A percentile compares a stretch with the other conserved stretches of the same genome.
These are phyloP conservation scores for Prunella vulgaris DNA, from an alignment of 257 asterid species.

Conservation along the genomic window DNA sequence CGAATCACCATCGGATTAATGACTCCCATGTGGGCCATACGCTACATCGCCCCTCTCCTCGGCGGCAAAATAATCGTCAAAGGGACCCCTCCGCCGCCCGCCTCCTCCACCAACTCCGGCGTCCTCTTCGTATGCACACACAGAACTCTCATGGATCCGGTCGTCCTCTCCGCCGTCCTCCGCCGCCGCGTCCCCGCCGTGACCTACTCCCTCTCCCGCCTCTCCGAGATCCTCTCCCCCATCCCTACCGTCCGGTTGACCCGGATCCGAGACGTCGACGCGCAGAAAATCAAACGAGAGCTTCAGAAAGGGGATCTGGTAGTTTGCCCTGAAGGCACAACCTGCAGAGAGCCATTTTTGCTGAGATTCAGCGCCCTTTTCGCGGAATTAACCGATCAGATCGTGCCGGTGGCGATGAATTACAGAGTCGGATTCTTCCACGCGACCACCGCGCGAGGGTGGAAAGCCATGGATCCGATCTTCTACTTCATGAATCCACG, in stretches of 20 bases:
- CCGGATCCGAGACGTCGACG: slow-evolving; percentile 65
- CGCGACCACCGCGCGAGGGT: slow-evolving; percentile 87
- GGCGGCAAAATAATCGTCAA: slow-evolving; percentile 62
- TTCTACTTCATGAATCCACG: slow-evolving; percentile 93
- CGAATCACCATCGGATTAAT: slow-evolving; percentile 51
- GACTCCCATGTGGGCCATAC: slow-evolving; percentile 54
- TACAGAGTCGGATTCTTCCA: slow-evolving; percentile 78
- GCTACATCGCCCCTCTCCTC: slow-evolving; percentile 43
- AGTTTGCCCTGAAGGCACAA: slow-evolving; percentile 87
- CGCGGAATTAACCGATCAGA: slow-evolving; percentile 76
- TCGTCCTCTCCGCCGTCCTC: slow-evolving; percentile 74
- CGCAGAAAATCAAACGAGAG: slow-evolving; percentile 47
- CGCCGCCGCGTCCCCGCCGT: slow-evolving; percentile 77
- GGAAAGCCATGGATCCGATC: slow-evolving; percentile 83
- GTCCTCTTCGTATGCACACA: slow-evolving; percentile 87
- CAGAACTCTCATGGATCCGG: slow-evolving; percentile 84
- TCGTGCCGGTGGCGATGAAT: slow-evolving; percentile 91
- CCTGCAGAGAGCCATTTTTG: slow-evolving; percentile 83
- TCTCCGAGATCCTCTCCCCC: slow-evolving; percentile 80
- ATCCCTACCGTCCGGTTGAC: slow-evolving; percentile 86
- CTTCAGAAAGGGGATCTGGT: slow-evolving; percentile 68
- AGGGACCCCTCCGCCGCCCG: slow-evolving; percentile 70
- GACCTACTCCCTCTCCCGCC: slow-evolving; percentile 70
- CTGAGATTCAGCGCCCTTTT: slow-evolving; percentile 76
- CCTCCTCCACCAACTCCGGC: slow-evolving; percentile 38